These are phyloP conservation scores for Hymenoscyphus occultus DNA, from an alignment of 2,329 filamentous ascomycete species.

Conservation along the genomic window DNA sequence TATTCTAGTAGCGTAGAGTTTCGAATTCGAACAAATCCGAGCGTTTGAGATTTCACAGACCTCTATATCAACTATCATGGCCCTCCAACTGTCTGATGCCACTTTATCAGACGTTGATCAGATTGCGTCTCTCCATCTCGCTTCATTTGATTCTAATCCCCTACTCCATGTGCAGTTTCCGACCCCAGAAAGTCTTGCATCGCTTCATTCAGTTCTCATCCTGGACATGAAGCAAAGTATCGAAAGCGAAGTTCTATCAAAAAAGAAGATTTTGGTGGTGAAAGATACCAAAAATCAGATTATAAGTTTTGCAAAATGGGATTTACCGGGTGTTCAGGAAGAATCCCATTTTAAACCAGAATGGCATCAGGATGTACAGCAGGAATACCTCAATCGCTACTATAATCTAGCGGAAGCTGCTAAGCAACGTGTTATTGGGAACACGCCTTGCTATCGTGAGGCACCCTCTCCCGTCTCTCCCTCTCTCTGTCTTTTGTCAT, in stretches of 20 bases:
- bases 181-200: constrained; percentile 21
- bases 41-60: not conserved
- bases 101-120: constrained; percentile 23
- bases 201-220: constrained; percentile 22
- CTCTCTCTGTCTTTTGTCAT: not conserved
- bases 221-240: constrained; percentile 22
- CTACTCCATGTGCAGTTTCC: constrained; percentile 33
- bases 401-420: constrained; percentile 21
- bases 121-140: constrained; percentile 33
- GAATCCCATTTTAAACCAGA: constrained; percentile 9
- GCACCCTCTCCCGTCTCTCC: not conserved
- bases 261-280: constrained; percentile 27
- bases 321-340: constrained; percentile 22
- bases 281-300: constrained; percentile 25
- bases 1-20: not conserved
- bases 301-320: constrained; percentile 34
- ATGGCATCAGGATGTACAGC: constrained; percentile 24
- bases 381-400: constrained; percentile 26
- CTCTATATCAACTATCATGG: not conserved
- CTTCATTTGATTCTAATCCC: constrained; percentile 31
- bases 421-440: constrained; percentile 26
- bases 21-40: not conserved
- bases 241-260: constrained; percentile 13
- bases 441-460: constrained; percentile 31
- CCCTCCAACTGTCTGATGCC: constrained; percentile 23